These are phyloP conservation scores for Pterulicium gracile DNA, from an alignment of 1,284 basidiomycete species.

Conservation along the genomic window DNA sequence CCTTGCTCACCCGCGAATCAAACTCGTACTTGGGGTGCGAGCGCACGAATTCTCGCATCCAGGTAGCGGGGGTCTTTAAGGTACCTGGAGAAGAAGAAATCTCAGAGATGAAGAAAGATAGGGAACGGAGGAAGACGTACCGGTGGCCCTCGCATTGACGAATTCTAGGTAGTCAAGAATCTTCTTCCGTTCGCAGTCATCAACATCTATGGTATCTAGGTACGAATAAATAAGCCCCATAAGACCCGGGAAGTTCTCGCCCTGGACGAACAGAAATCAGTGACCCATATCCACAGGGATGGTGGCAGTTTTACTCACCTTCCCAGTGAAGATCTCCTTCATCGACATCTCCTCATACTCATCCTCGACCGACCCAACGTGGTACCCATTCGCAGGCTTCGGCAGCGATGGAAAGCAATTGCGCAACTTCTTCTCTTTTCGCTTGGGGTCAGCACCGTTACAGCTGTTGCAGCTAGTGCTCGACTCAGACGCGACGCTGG, in stretches of 20 bases:
- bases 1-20: constrained; percentile 83
- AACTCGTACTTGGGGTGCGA: constrained; percentile 84
- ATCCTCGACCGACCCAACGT: constrained; percentile 47
- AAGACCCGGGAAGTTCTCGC: constrained; percentile 72
- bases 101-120: constrained; percentile 6
- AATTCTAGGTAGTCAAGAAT: constrained; percentile 77
- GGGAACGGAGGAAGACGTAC: constrained; percentile 28
- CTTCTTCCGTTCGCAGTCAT: constrained; percentile 48
- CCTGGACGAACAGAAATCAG: constrained; percentile 24
- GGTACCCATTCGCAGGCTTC: constrained; percentile 33
- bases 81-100: constrained; percentile 38
- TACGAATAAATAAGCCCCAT: constrained; percentile 81
- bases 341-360: constrained; percentile 92
- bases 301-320: constrained; percentile 32
- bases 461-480: no score
- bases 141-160: constrained; percentile 70
- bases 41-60: constrained; percentile 88
- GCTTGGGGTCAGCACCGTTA: constrained; percentile 22
- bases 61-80: constrained; percentile 84
- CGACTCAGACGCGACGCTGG: constrained; percentile 39
- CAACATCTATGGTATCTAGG: constrained; percentile 80
- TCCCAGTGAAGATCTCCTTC: constrained; percentile 91
- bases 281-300: constrained; percentile 3
- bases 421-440: constrained; percentile 52
- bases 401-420: constrained; percentile 61